phyloP scores from a whole-genome alignment of 139 green algal genomes.

The Zygnema cylindricum region DNA sequence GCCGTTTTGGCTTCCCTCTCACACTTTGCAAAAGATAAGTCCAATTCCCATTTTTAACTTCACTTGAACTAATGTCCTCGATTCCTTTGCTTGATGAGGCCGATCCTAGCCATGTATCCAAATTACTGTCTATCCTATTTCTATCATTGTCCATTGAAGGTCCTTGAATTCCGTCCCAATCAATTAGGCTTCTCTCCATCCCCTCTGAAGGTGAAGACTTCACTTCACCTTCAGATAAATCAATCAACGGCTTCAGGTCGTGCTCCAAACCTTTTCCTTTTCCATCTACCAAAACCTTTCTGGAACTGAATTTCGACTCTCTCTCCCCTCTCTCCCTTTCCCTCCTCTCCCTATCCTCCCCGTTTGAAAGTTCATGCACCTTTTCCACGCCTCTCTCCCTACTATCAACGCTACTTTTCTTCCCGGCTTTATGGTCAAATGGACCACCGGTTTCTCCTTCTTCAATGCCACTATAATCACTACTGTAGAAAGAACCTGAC shows the following conservation, averaged over 20 bases:
- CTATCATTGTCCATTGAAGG: neutral
- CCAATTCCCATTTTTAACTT: constrained; percentile 17
- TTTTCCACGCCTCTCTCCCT: neutral
- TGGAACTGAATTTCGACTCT: too few relatives aligned
- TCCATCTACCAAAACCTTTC: too few relatives aligned
- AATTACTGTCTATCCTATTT: neutral
- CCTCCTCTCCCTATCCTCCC: neutral
- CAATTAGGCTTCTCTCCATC: neutral
- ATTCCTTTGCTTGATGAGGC: neutral
- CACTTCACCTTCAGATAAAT: neutral
- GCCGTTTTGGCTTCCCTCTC: neutral
- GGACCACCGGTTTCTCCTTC: neutral
- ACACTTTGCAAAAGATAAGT: neutral
- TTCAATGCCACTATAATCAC: neutral
- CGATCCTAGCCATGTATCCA: neutral
- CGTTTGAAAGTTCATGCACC: neutral
- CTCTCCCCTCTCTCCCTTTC: neutral
- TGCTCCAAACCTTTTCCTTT: neutral
- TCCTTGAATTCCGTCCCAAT: neutral
- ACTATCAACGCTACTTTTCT: neutral
- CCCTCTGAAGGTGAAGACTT: neutral
- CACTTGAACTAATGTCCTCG: neutral
- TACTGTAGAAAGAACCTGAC: neutral
- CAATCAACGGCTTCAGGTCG: neutral
- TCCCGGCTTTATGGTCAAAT: neutral